phyloP scores from a whole-genome alignment of 2,329 filamentous ascomycete genomes.

The Alternaria angustiovoidea region DNA sequence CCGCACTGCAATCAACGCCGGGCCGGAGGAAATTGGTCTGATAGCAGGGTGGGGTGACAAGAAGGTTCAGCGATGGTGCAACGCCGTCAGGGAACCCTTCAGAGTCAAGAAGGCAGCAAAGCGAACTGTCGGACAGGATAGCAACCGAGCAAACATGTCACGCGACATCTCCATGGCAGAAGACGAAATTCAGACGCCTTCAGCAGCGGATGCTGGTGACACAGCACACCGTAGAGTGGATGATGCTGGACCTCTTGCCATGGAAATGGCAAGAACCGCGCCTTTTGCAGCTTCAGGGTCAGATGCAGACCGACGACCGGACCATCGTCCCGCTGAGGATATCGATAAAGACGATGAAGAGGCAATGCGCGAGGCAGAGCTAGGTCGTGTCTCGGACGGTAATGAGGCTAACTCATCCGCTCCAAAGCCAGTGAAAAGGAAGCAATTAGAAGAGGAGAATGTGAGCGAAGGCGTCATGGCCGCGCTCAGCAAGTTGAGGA shows the following conservation, averaged over 20 bases:
- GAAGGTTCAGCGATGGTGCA: slow-evolving; percentile 88
- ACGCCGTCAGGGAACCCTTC: slow-evolving; percentile 85
- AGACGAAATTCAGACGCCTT: slow-evolving; percentile 22
- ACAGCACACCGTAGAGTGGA: slow-evolving; percentile 41
- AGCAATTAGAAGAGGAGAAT: slow-evolving; percentile 53
- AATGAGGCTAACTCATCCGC: slow-evolving; percentile 30
- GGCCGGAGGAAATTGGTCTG: slow-evolving; percentile 81
- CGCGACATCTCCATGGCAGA: slow-evolving; percentile 39
- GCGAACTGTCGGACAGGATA: slow-evolving; percentile 53
- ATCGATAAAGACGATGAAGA: slow-evolving; percentile 57
- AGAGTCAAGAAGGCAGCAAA: slow-evolving; percentile 75
- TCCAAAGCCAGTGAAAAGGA: slow-evolving; percentile 43
- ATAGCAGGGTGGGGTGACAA: slow-evolving; percentile 95
- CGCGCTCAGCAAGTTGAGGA: slow-evolving; percentile 64
- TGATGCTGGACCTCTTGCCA: slow-evolving; percentile 41
- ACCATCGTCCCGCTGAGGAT: slow-evolving; percentile 46
- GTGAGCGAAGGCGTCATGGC: slow-evolving; percentile 67
- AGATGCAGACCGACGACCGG: slow-evolving; percentile 50
- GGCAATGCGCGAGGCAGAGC: slow-evolving; percentile 50
- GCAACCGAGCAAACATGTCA: slow-evolving; percentile 33
- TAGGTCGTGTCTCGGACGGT: slow-evolving; percentile 18
- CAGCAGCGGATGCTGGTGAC: slow-evolving; percentile 25
- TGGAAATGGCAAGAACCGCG: slow-evolving; percentile 30
- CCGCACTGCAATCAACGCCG: slow-evolving; percentile 84
- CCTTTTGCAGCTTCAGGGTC: slow-evolving; percentile 21